Base-by-base conservation (phyloP, 1,284 basidiomycete species). In the Leccinum insolens region DNA sequence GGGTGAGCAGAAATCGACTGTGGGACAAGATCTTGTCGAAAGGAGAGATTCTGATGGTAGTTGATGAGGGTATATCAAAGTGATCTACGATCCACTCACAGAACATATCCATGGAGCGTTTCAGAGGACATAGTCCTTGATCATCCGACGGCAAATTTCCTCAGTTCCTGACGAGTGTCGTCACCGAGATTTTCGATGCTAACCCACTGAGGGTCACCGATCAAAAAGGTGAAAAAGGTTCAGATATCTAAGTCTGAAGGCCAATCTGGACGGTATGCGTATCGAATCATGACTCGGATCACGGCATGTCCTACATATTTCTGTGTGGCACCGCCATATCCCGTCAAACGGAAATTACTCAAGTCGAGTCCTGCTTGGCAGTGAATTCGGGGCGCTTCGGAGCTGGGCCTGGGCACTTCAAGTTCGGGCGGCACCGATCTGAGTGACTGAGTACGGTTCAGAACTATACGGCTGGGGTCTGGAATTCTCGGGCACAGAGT, bases 1-100 rank as follows among this genome's bases (percentile, higher is more conserved):
- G 46, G 2, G 44, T 63, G 31, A 63, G 62, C 31, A 63, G 62
- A 63, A 63, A 63, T 22, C 44, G 62, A 37, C 44, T 52, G 34
- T 63, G 62, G 8, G 62, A 34, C 46, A 52, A 37, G 28, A 63
- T 37, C 25, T 63, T 52, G 12, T 63, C 31, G 1, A n/a, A 63
- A 22, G 62, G n/a, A 31, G 62, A 63, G 2, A 63, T 46, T 12
- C 62, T 63, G 25, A 14, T 14, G 0, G 17, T 44, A 3, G 20
- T 12, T 28, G 8, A 57, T 22, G 22, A 25, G 52, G 6, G 22
- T 22, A 15, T 12, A 57, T 57, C 14, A n/a, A 14, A 44, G 7
- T 12, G 39, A 44, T 25, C 2, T 25, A 41, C 2, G 4, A 61
- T 7, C 3, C 4, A 11, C 61, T 25, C 25, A 46, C 61, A 49